Base-by-base conservation (phyloP, 2,329 filamentous ascomycete species). In the Sporothrix sp. region DNA sequence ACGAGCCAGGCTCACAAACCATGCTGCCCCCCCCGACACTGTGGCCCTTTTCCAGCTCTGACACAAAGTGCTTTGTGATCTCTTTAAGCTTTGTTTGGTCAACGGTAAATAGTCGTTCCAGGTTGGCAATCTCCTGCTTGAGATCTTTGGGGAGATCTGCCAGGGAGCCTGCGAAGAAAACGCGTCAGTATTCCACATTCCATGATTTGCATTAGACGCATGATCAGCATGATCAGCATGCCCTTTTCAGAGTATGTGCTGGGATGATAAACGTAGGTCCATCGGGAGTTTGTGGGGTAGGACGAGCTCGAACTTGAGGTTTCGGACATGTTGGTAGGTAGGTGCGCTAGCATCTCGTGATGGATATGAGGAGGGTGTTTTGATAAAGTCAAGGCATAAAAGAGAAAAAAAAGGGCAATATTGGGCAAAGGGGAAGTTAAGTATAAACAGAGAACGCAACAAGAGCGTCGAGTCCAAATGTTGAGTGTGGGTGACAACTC, bases 21-120 rank as follows among this genome's bases (percentile, higher is more conserved):
- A 98, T 97, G 66, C 84, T 94, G 54, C 89, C 90, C 56, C 91
- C 91, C 69, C 95, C 84, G 52, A 89, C 84, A 50, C 78, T 85
- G 49, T 97, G 75, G 60, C 89, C 89, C 70, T 95, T 95, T 56
- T 82, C 78, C 50, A 98, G 79, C 73, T 98, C 93, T 30, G 76
- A 77, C 46, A 94, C 76, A 66, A 98, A 98, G 67, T 95, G 91
- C 48, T 86, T 75, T 37, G 88, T 91, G 62, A 98, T 90, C 58
- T 84, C 69, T 78, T 97, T 97, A 51, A 97, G 80, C 72, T 87
- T 95, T 33, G 77, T 69, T 1, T 76, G 76, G 58, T 85, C 78
- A 40, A 97, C 81, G 10, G 82, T 85, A 69, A 98, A 95, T 49
- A 84, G 68, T 52, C 89, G 78, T 72, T 97, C 93, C 21, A 97